phyloP scores from a whole-genome alignment of 2,329 filamentous ascomycete species.

The Trichophyton benhamiae region DNA sequence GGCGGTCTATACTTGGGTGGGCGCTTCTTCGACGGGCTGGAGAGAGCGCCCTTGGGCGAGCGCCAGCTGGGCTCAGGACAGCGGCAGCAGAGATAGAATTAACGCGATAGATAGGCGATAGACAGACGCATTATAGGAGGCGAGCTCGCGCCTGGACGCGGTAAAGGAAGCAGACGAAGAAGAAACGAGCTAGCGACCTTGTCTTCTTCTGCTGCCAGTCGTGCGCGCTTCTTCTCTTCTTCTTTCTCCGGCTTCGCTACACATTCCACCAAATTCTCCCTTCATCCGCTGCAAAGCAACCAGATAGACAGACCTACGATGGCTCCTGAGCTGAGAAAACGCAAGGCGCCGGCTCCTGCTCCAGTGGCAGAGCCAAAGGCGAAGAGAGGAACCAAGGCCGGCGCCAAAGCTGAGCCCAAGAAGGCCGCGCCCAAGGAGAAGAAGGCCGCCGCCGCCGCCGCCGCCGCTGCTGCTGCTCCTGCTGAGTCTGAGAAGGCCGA shows the following conservation, averaged over 20 bases:
- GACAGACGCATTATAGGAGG: background rate
- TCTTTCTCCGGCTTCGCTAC: slow-evolving; percentile 6
- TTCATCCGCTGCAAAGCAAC: background rate
- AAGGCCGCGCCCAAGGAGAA: slow-evolving; percentile 22
- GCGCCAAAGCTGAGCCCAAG: slow-evolving; percentile 12
- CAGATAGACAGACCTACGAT: slow-evolving; percentile 3
- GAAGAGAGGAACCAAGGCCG: slow-evolving; percentile 21
- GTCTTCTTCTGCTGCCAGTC: background rate
- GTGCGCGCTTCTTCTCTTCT: background rate
- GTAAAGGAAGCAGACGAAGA: background rate
- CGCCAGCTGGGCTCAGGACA: background rate
- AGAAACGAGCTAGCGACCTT: slow-evolving; percentile 4
- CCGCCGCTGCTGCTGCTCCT: background rate
- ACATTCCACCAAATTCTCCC: background rate
- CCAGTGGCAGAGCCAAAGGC: slow-evolving; percentile 37
- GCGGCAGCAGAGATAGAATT: background rate
- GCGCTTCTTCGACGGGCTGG: background rate
- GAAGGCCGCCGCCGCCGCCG: slow-evolving; percentile 17
- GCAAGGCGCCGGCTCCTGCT: slow-evolving; percentile 41
- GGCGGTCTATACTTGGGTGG: no score
- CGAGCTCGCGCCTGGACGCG: background rate
- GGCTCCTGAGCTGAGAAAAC: slow-evolving; percentile 49
- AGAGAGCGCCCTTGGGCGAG: background rate
- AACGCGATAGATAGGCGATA: background rate
- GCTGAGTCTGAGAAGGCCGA: background rate